phyloP scores from a whole-genome alignment of 2,329 filamentous ascomycete genomes.

The Botrytis galanthina region DNA sequence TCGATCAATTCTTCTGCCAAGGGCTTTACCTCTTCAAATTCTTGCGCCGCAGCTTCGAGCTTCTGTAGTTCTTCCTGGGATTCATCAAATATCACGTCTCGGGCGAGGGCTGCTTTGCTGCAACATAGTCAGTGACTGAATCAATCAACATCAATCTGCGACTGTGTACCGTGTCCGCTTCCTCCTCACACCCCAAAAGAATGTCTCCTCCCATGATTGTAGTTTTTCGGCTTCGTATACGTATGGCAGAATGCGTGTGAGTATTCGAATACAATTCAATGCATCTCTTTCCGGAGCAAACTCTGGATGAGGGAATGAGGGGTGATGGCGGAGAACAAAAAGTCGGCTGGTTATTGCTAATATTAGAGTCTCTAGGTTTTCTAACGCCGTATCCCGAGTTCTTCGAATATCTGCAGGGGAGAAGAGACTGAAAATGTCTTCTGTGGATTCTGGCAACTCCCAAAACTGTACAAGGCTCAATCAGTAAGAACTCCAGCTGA shows the following conservation, averaged over 20 bases:
- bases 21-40: slow-evolving; percentile 80
- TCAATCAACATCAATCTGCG: background rate
- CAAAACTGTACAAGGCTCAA: slow-evolving; percentile 67
- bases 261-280: slow-evolving; percentile 90
- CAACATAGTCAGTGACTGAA: slow-evolving; percentile 25
- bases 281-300: slow-evolving; percentile 80
- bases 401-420: slow-evolving; percentile 84
- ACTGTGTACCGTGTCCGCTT: slow-evolving; percentile 55
- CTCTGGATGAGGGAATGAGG: slow-evolving; percentile 84
- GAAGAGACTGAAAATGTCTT: slow-evolving; percentile 96
- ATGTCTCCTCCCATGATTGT: slow-evolving; percentile 81
- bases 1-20: slow-evolving; percentile 92
- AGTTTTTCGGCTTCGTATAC: slow-evolving; percentile 86
- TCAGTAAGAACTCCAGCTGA: slow-evolving; percentile 21
- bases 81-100: slow-evolving; percentile 84
- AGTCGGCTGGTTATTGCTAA: slow-evolving; percentile 80
- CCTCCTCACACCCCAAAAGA: slow-evolving; percentile 82
- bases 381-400: slow-evolving; percentile 77
- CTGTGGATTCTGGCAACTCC: slow-evolving; percentile 91
- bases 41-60: slow-evolving; percentile 50
- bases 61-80: slow-evolving; percentile 54
- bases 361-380: slow-evolving; percentile 87
- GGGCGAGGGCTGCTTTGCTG: slow-evolving; percentile 61
- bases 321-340: slow-evolving; percentile 79
- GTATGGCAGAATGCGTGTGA: slow-evolving; percentile 87